A percentile compares a stretch with the other conserved stretches of the same genome.
Conservation (phyloP, 2,329 filamentous ascomycete species). For the Phaeophleospora eucalypticola region DNA sequence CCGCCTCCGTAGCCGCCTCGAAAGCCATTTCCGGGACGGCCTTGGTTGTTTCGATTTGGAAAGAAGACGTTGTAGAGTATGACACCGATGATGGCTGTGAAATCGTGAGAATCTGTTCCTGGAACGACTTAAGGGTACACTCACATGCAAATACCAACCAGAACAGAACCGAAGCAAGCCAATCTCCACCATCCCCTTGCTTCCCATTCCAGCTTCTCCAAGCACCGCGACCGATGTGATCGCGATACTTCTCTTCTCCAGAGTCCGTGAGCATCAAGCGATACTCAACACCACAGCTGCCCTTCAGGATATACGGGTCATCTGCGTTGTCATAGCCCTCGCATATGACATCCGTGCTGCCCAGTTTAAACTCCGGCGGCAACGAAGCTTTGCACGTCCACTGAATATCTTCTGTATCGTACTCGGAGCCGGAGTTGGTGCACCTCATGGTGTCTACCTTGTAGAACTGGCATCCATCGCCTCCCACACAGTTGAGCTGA, state of each 20-base stretch:
- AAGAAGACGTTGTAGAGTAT: conserved; percentile 31
- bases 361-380: conserved; percentile 66
- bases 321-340: conserved; percentile 76
- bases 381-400: conserved; percentile 78
- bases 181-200: conserved; percentile 16
- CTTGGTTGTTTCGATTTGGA: not conserved
- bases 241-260: conserved; percentile 44
- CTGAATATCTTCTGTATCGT: conserved; percentile 75
- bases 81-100: conserved; percentile 25
- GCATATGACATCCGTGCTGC: conserved; percentile 83
- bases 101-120: not conserved
- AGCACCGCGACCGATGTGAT: conserved; percentile 1
- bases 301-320: conserved; percentile 83
- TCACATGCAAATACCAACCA: conserved; percentile 55
- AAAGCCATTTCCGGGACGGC: conserved; percentile 4
- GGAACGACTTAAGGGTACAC: too few species aligned
- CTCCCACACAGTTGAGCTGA: conserved; percentile 68
- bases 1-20: conserved; percentile 32
- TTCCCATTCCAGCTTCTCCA: conserved; percentile 4
- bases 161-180: conserved; percentile 48
- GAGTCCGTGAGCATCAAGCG: conserved; percentile 69
- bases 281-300: conserved; percentile 92
- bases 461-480: conserved; percentile 59
- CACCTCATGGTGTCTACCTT: conserved; percentile 81
- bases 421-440: conserved; percentile 77